These are phyloP conservation scores for Kurtzmaniella quercitrusa DNA, from an alignment of 1,139 yeast genomes.

Conservation along the genomic window DNA sequence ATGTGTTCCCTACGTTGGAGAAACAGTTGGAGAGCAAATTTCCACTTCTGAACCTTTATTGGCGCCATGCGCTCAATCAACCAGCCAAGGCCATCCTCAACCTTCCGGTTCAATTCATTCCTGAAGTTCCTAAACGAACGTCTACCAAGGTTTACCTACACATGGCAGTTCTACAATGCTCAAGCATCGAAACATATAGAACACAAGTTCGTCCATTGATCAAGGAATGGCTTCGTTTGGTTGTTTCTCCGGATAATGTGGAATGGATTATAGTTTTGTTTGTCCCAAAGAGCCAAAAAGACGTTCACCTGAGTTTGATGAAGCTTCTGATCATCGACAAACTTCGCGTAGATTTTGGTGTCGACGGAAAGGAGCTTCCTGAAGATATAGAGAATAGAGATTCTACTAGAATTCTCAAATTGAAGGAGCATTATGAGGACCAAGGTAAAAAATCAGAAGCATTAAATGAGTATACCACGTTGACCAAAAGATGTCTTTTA, in stretches of 20 bases:
- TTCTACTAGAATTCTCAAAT: conserved; percentile 35
- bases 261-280: conserved; percentile 68
- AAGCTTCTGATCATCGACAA: conserved; percentile 63
- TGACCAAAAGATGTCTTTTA: conserved; percentile 51
- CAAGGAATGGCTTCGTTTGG: conserved; percentile 68
- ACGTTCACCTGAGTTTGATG: conserved; percentile 38
- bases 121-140: conserved; percentile 50
- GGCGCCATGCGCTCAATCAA: conserved; percentile 57
- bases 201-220: conserved; percentile 77
- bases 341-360: conserved; percentile 60
- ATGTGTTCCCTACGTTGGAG: conserved; percentile 53
- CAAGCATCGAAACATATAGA: conserved; percentile 69
- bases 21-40: conserved; percentile 49
- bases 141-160: conserved; percentile 53
- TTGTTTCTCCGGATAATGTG: conserved; percentile 38
- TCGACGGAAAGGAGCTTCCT: conserved; percentile 35
- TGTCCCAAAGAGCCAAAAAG: conserved; percentile 42
- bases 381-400: conserved; percentile 9
- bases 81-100: conserved; percentile 66
- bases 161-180: conserved; percentile 65
- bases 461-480: conserved; percentile 45
- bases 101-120: conserved; percentile 55
- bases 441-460: conserved; percentile 39
- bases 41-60: conserved; percentile 73
- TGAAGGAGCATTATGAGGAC: conserved; percentile 35